Base-by-base conservation (phyloP, 306 rosid species). In the Vigna hirtella region DNA sequence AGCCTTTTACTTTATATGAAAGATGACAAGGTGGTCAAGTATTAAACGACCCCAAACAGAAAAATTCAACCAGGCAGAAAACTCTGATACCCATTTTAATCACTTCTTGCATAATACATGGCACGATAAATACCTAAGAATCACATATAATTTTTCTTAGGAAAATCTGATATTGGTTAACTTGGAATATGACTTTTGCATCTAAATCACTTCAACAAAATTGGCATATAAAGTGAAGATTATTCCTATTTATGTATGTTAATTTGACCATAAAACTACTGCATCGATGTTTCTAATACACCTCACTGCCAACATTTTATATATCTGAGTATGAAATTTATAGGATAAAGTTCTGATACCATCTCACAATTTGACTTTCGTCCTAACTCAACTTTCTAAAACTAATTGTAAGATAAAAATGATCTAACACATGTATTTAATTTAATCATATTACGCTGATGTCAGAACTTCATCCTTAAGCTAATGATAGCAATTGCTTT, bases 21-120 rank as follows among this genome's bases (percentile, higher is more conserved):
- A 13, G 28, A 74, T 4, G 6, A 66, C 53, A 17, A 14, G 22
- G 32, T 51, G 50, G 49, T 42, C 47, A 47, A 59, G 50, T 22
- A 80, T 34, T 64, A 40, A 71, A 43, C 43, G 16, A 71, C 26
- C 30, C 76, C 59, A 70, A 78, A 43, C 56, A 47, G 30, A 7
- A 49, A 70, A 78, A 43, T 48, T 0, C 17, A 1, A 79, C 30
- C 52, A 68, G 43, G 56, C 22, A 66, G 56, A 74, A 56, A 55
- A 18, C 68, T 34, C 11, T n/a, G 4, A 9, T 32, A 42, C 65
- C 58, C 32, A 42, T 61, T 42, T 42, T 26, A 55, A 80, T 10
- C 42, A 59, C 43, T 26, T 49, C 56, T 59, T 52, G 48, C 69
- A 30, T n/a, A 51, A 11, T 12, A 42, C 50, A 45, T 5, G 4